Evolutionary conservation across 2,329 filamentous ascomycete species (phyloP), one percentile per base, ranked within the genome.

Genomic region (Botrytis paeoniae): DNA sequence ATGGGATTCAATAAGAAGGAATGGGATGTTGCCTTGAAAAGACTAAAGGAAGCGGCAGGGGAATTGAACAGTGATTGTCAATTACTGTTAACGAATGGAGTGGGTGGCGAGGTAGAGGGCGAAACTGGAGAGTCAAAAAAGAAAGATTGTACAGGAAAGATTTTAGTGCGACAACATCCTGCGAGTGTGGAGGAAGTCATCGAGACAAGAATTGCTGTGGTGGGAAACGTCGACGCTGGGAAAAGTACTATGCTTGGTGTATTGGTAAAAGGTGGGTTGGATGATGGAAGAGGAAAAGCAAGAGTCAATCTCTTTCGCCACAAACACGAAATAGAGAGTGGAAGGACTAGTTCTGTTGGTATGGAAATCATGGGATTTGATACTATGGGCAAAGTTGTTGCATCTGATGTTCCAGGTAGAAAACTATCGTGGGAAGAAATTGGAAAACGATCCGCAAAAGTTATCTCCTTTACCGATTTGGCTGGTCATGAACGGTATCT

Each of bases 291-390:
- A 80, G 96, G 96, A 20, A 95, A 93, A 82, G 95, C 96, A 63
- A 92, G 96, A 75, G 93, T 99, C 69, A 98, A 97, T 77, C 89
- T 99, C 20, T 99, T 99, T 84, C 89, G 96, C 25, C 96, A 99
- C 83, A 98, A 99, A 83, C 96, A 99, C 80, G 96, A 99, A 83
- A 92, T 98, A 59, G 96, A 99, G 83, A 96, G 93, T 64, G 96
- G 96, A 1, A 89, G 96, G 76, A 99, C 96, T 16, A 97, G 94
- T 81, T 98, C 95, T 0, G 96, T 99, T 0, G 95, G 96, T 60
- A 97, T 98, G 95, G 96, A 99, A 82, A 98, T 98, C 75, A 94
- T 98, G 92, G 96, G 96, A 2, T 99, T 98, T 78, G 94, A 98
- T 82, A 94, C 92, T 69, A 88, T 88, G 72, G 95, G 96, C 41